Conservation (phyloP, 2,329 filamentous ascomycete species). For the Thelonectria olida region DNA sequence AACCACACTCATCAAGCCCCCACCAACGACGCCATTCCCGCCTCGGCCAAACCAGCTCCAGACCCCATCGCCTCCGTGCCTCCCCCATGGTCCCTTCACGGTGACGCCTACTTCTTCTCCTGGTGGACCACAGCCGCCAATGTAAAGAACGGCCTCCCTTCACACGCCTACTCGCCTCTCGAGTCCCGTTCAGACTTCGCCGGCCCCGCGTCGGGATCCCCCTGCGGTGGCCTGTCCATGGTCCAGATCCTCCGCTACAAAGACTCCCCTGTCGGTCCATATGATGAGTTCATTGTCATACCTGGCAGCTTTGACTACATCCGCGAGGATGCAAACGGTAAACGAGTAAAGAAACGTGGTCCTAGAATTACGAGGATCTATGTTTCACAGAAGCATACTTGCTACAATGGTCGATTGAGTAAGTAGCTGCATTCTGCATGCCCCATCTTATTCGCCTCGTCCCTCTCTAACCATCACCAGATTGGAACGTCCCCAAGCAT, state of each 20-base stretch:
- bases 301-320: conserved; percentile 58
- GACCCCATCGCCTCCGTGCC: conserved; percentile 35
- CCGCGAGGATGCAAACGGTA: conserved; percentile 46
- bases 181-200: conserved; percentile 54
- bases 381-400: conserved; percentile 61
- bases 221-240: conserved; percentile 56
- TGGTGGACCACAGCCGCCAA: conserved; percentile 49
- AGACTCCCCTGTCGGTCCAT: conserved; percentile 61
- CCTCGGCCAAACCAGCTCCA: not conserved
- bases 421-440: conserved; percentile 26
- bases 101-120: conserved; percentile 54
- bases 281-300: conserved; percentile 61
- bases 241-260: conserved; percentile 61
- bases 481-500: conserved; percentile 67
- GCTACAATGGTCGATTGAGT: conserved; percentile 63
- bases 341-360: conserved; percentile 44
- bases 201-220: conserved; percentile 43
- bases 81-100: conserved; percentile 56
- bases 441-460: not conserved
- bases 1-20: not conserved
- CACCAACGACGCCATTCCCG: not conserved
- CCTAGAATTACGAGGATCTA: conserved; percentile 62
- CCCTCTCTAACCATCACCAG: conserved; percentile 39
- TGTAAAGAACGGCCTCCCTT: conserved; percentile 44
- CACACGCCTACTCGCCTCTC: conserved; percentile 56